phyloP scores from a whole-genome alignment of 768 basidiomycete species.

The Nidularia pulvinata region DNA sequence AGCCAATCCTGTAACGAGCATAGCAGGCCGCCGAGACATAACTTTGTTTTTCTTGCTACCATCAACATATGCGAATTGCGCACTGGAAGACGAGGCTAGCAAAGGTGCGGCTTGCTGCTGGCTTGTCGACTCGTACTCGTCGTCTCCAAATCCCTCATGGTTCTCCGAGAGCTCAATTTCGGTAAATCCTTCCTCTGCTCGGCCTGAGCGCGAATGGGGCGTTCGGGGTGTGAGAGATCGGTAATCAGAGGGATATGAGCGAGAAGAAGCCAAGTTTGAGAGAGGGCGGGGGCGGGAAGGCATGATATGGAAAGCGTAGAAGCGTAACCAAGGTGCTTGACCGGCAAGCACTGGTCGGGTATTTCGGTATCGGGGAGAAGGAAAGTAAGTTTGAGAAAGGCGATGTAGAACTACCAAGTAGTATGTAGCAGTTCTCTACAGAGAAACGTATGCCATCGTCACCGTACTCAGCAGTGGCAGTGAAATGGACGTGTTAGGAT shows the following conservation, averaged over 20 bases:
- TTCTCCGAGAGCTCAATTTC: conserved; percentile 45
- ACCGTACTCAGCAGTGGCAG: no score
- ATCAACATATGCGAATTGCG: conserved; percentile 35
- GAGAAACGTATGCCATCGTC: no score
- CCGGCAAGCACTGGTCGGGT: conserved; percentile 1
- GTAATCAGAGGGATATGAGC: conserved; percentile 26
- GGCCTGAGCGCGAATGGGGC: conserved; percentile 60
- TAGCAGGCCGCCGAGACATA: conserved; percentile 12
- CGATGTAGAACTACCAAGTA: no score
- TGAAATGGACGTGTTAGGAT: no score
- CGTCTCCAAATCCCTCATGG: conserved; percentile 27
- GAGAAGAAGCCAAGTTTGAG: conserved; percentile 28
- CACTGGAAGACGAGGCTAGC: conserved; percentile 42
- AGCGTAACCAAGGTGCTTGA: conserved; percentile 3
- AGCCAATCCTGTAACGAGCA: conserved; percentile 17
- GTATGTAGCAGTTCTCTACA: no score
- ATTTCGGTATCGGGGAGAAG: neutral
- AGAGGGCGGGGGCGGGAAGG: conserved; percentile 33
- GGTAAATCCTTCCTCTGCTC: conserved; percentile 52
- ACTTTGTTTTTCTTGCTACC: conserved; percentile 16
- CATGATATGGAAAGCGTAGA: conserved; percentile 19
- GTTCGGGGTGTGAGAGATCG: conserved; percentile 55
- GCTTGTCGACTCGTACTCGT: conserved; percentile 22
- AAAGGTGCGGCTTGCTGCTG: conserved; percentile 45
- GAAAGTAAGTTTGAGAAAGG: no score